Percentiles rank a stretch among this genome's conserved stretches.
phyloP scores from a whole-genome alignment of 2,329 filamentous ascomycete genomes.

The Teratosphaeria viscida region DNA sequence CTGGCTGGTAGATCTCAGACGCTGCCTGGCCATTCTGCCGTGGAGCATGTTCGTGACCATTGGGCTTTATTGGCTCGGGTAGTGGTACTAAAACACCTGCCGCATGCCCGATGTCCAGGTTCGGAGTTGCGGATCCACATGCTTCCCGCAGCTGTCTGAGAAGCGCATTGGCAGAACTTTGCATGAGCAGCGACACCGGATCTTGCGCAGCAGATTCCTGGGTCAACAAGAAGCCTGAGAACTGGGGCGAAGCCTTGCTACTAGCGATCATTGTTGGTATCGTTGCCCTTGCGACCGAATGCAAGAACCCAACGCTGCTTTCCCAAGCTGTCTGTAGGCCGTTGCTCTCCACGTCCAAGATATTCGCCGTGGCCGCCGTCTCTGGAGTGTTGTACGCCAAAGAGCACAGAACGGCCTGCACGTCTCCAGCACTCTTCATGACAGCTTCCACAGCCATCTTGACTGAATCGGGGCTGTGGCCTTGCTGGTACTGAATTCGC shows the following conservation, averaged over 20 bases:
- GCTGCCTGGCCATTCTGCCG: background rate
- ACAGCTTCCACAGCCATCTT: constrained; percentile 7
- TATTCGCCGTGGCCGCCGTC: constrained; percentile 3
- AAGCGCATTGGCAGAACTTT: constrained; percentile 4
- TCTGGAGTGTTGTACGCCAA: constrained; percentile 7
- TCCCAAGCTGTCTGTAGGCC: constrained; percentile 13
- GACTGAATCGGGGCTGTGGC: constrained; percentile 12
- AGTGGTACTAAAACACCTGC: constrained; percentile 4
- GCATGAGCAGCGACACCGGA: background rate
- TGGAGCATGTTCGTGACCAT: background rate
- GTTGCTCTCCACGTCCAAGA: constrained; percentile 13
- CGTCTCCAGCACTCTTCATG: constrained; percentile 3
- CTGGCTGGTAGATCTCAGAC: background rate
- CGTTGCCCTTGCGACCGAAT: constrained; percentile 9
- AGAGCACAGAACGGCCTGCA: constrained; percentile 19
- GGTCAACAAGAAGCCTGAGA: constrained; percentile 3
- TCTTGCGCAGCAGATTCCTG: background rate
- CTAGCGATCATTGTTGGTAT: constrained; percentile 3
- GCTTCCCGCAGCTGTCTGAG: constrained; percentile 1
- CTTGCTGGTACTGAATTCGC: constrained; percentile 8
- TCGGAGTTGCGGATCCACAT: background rate
- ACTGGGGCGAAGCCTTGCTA: background rate
- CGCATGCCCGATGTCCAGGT: constrained; percentile 4
- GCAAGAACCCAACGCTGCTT: constrained; percentile 17
- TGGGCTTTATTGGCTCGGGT: constrained; percentile 4